Percentiles rank a stretch among this genome's conserved stretches.
These are phyloP conservation scores for Hymenochaete sp. DNA, from an alignment of 1,284 basidiomycete genomes.

Conservation along the genomic window DNA sequence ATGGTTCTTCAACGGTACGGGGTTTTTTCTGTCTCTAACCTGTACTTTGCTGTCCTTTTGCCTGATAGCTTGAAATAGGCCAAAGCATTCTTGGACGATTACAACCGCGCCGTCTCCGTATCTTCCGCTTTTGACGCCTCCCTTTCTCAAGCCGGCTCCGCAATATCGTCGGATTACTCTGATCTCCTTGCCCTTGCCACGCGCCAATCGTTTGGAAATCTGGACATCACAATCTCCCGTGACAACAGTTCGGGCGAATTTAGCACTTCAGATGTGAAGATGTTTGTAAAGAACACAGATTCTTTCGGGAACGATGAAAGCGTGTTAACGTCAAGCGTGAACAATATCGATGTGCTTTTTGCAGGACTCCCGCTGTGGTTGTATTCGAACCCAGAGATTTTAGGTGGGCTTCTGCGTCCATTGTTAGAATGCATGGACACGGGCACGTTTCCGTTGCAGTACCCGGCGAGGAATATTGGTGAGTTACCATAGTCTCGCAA, in stretches of 20 bases:
- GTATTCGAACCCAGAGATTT: constrained; percentile 37
- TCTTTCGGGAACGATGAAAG: constrained; percentile 4
- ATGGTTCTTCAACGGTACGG: constrained; percentile 15
- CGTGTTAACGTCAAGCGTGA: constrained; percentile 26
- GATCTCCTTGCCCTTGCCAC: constrained; percentile 32
- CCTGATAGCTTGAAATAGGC: no score
- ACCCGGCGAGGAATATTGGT: constrained; percentile 38
- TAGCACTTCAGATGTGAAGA: constrained; percentile 20
- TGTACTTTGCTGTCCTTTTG: no score
- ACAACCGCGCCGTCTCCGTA: constrained; percentile 24
- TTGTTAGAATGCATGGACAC: constrained; percentile 35
- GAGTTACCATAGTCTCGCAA: no score
- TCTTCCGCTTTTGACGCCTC: constrained; percentile 31
- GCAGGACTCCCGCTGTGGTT: constrained; percentile 39
- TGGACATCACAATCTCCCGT: constrained; percentile 32
- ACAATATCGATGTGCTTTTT: constrained; percentile 42
- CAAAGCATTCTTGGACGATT: constrained; percentile 32
- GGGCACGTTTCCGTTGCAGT: constrained; percentile 24
- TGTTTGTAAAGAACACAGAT: constrained; percentile 19
- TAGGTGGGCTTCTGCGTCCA: constrained; percentile 34
- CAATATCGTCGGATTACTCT: constrained; percentile 29
- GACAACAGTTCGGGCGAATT: constrained; percentile 24
- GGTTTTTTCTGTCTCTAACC: no score
- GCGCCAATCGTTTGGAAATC: constrained; percentile 32
- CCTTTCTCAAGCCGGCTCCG: constrained; percentile 25